phyloP scores from a whole-genome alignment of 1,284 basidiomycete species.

The Tilletia caries region DNA sequence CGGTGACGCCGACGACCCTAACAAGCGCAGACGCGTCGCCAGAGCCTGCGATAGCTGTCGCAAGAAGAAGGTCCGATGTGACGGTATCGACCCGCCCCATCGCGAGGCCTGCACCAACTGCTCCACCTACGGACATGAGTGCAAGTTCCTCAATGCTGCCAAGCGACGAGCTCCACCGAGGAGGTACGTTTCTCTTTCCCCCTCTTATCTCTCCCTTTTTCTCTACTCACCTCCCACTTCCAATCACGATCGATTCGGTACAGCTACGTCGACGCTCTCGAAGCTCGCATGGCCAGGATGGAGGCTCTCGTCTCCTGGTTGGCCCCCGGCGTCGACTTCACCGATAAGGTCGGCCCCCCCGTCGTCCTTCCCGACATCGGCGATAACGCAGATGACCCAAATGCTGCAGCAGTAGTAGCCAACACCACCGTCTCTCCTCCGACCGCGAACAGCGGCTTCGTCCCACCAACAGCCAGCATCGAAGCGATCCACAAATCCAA shows the following conservation, averaged over 20 bases:
- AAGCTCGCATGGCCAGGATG: slow-evolving; percentile 43
- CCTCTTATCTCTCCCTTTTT: background rate
- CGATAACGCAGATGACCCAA: slow-evolving; percentile 27
- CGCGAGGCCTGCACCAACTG: slow-evolving; percentile 38
- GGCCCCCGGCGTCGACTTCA: slow-evolving; percentile 44
- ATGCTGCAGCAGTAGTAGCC: background rate
- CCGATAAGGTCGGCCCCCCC: slow-evolving; percentile 38
- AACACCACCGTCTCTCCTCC: background rate
- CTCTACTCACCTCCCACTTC: slow-evolving; percentile 17
- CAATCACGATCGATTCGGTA: too few relatives aligned
- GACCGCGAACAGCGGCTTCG: too few relatives aligned
- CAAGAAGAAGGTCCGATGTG: slow-evolving; percentile 47
- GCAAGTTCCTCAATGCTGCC: slow-evolving; percentile 45
- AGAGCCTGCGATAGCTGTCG: slow-evolving; percentile 27
- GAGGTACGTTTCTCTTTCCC: slow-evolving; percentile 12
- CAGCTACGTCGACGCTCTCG: slow-evolving; percentile 46
- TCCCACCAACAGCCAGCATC: too few relatives aligned
- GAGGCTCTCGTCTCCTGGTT: slow-evolving; percentile 33
- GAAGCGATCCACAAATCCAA: too few relatives aligned
- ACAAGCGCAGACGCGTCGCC: background rate
- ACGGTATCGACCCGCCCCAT: slow-evolving; percentile 39
- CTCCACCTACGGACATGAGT: slow-evolving; percentile 42
- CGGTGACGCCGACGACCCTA: background rate
- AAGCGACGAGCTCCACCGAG: slow-evolving; percentile 24
- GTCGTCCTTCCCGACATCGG: slow-evolving; percentile 32